Evolutionary conservation across 2,329 filamentous ascomycete species (phyloP).

Genomic region (Rhynchosporium graminicola): DNA sequence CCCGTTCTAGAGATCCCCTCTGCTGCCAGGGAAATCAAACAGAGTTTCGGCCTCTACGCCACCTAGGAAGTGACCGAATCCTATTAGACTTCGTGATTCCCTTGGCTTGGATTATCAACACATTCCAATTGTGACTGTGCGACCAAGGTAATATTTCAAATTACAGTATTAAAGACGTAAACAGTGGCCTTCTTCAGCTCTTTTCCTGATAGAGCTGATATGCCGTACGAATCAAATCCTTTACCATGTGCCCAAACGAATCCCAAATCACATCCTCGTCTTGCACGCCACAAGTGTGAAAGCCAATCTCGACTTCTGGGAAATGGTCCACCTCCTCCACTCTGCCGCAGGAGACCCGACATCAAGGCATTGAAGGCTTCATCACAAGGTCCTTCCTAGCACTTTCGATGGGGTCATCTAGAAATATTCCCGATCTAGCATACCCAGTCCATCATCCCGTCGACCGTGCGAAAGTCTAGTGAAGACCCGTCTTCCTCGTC

Average conservation of each 20-base stretch:
- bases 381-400: background rate
- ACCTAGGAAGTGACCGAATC: background rate
- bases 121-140: background rate
- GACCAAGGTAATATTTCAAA: background rate
- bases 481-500: background rate
- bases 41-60: conserved; percentile 1
- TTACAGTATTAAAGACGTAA: too few species aligned
- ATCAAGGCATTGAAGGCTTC: background rate
- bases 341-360: background rate
- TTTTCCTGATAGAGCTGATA: background rate
- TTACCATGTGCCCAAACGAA: too few species aligned
- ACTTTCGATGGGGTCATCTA: background rate
- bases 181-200: background rate
- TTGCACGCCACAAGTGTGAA: too few species aligned
- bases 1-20: background rate
- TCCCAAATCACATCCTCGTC: too few species aligned
- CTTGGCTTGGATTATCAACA: background rate
- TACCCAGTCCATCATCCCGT: background rate
- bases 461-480: conserved; percentile 6
- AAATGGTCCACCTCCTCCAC: background rate
- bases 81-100: background rate
- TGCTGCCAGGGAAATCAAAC: background rate
- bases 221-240: too few species aligned
- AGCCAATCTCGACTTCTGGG: background rate
- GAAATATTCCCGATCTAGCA: background rate